Evolutionary conservation across 768 basidiomycete genomes (phyloP), one percentile per base, ranked within the genome.

Genomic region (Hypholoma sublateritium): DNA sequence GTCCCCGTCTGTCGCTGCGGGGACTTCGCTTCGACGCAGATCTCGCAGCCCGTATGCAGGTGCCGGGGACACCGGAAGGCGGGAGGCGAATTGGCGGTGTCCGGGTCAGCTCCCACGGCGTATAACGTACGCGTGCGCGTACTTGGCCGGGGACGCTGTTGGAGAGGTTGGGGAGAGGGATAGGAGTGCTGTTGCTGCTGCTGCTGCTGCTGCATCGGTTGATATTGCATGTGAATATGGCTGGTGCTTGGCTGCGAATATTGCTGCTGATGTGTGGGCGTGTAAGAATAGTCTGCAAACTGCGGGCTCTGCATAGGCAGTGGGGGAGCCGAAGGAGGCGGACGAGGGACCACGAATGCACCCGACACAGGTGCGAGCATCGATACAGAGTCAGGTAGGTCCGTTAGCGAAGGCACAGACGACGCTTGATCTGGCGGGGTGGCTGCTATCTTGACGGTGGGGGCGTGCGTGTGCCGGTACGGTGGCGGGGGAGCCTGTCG

Each of bases 51-150:
- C 5, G 83, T 84, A 62, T 87, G 83, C 1, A 92, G 76, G 67
- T 92, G 89, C 17, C 89, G 80, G 0, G 88, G 84, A 63, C 89
- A 92, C 42, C 87, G 83, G 65, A 84, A 74, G 0, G 81, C 75
- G 5, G 85, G 82, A 3, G 86, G 82, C 2, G 85, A 81, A 67
- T 85, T 86, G 5, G 84, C 80, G 0, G 84, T 82, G 42, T 74
- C 78, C 1, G 83, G 84, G 62, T 88, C 83, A 3, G 83, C 79
- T 44, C 89, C 88, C 4, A 76, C 79, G 59, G 77, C 74, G 67
- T 89, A 91, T 13, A 88, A 69, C 0, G 72, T 63, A 32, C 72
- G 74, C 4, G 77, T 78, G 51, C 83, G 82, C 5, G 77, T 62
- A 46, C 58, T 59, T 16, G 68, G 60, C 28, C 57, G 57, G 5